Base-by-base conservation (phyloP, 495 filamentous ascomycete species). In the Friedmanniomyces endolithicus region DNA sequence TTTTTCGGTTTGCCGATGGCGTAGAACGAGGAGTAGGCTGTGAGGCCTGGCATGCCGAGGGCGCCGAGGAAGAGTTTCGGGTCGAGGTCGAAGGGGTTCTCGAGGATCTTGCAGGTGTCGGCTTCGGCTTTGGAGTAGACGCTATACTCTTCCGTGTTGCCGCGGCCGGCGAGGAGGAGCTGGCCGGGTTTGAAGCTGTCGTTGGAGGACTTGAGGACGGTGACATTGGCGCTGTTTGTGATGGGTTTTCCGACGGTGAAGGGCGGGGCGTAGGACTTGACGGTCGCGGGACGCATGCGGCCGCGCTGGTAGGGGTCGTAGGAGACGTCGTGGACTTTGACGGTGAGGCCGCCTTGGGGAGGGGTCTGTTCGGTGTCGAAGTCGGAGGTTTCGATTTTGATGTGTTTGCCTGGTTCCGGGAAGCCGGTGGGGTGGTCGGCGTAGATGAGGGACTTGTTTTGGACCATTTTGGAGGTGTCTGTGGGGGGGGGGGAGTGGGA, bases 301-400 rank as follows among this genome's bases (percentile, higher is more conserved):
- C 87, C 86, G 27, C 90, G 84, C 70, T 85, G 81, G 74, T 95
- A 95, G 8, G 90, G 90, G 71, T 96, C 90, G 69, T 84, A 86
- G 55, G 87, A 94, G 67, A 82, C 75, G 66, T 84, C 88, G 65
- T 85, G 77, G 56, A 84, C 84, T 67, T 85, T 80, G 52, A 83
- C 65, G 34, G 82, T 79, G 25, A 94, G 64, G 31, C 90, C 88
- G 57, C 85, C 82, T 33, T 74, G 59, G 8, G 87, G 86, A 24
- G 82, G 76, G 0, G 75, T 58, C 27, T 78, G 71, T n/a, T 78
- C 70, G 56, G 79, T 65, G 67, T 90, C 86, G 69, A 90, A 83
- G 11, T 72, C 67, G 33, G 73, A 75, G 47, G 75, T 63, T 67
- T 94, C 85, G 50, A 94, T 60, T n/a, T 65, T 67, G 35, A 95